phyloP scores from a whole-genome alignment of 139 green algal genomes.

The Micromonas pusilla region DNA sequence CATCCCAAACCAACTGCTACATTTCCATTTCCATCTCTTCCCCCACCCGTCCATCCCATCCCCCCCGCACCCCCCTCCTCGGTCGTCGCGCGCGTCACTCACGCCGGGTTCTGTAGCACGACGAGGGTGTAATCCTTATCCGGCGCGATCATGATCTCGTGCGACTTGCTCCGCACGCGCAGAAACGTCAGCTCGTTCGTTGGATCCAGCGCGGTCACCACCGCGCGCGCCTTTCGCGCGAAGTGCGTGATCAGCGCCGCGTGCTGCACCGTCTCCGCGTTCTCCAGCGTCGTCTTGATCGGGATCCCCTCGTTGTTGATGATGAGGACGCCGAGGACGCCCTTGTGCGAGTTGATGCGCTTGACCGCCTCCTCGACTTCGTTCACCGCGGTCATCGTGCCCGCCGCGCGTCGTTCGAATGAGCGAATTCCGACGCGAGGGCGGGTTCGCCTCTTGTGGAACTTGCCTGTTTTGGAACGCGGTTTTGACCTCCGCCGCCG shows the following conservation, averaged over 20 bases:
- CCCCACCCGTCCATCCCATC: too few species aligned
- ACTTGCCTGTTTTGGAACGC: too few species aligned
- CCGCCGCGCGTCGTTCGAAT: too few species aligned
- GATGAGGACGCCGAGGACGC: constrained; percentile 30
- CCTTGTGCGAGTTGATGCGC: constrained; percentile 38
- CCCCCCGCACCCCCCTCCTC: too few species aligned
- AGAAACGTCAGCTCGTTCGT: constrained; percentile 36
- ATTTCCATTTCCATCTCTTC: too few species aligned
- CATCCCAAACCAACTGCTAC: too few species aligned
- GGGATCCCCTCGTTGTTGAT: constrained; percentile 36
- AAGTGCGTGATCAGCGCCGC: constrained; percentile 31
- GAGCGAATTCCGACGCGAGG: too few species aligned
- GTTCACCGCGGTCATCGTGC: too few species aligned
- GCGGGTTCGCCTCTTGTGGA: too few species aligned
- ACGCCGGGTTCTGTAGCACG: constrained; percentile 35
- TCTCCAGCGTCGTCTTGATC: constrained; percentile 36
- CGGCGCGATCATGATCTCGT: constrained; percentile 40
- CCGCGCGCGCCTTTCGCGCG: constrained; percentile 16
- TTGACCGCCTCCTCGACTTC: constrained; percentile 36
- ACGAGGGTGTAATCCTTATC: constrained; percentile 38
- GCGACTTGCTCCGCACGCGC: constrained; percentile 36
- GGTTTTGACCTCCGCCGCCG: too few species aligned
- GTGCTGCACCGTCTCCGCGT: constrained; percentile 32
- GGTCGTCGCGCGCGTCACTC: too few species aligned
- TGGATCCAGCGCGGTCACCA: constrained; percentile 27